Conservation (phyloP, 2,329 filamentous ascomycete genomes). For the Phyllosticta paracitricarpa region DNA sequence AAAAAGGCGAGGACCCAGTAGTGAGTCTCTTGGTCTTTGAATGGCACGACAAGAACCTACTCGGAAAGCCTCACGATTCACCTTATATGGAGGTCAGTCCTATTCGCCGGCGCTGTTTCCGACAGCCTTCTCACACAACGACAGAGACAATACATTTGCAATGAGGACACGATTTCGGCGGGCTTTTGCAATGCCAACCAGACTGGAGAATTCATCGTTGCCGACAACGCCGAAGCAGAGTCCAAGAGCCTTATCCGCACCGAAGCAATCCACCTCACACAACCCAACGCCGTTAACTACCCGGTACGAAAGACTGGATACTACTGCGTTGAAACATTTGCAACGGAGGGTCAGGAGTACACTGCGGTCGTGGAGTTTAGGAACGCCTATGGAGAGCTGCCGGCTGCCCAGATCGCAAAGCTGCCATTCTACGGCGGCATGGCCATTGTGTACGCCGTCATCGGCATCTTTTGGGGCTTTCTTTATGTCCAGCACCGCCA, state of each 20-base stretch:
- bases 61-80: conserved; percentile 51
- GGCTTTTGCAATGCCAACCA: conserved; percentile 68
- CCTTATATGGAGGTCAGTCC: conserved; percentile 20
- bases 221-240: conserved; percentile 60
- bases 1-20: conserved; percentile 50
- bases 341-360: conserved; percentile 59
- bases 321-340: conserved; percentile 80
- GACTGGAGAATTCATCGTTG: conserved; percentile 74
- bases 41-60: conserved; percentile 73
- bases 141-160: conserved; percentile 64
- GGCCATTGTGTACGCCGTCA: conserved; percentile 83
- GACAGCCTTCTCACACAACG: neutral
- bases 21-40: conserved; percentile 88
- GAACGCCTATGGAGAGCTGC: conserved; percentile 92
- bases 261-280: conserved; percentile 70
- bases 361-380: conserved; percentile 79
- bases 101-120: conserved; percentile 18
- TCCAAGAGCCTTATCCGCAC: conserved; percentile 67
- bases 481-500: conserved; percentile 88
- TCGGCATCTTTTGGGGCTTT: conserved; percentile 84
- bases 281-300: conserved; percentile 67
- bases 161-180: conserved; percentile 55
- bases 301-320: conserved; percentile 83
- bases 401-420: conserved; percentile 91
- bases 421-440: conserved; percentile 93